Evolutionary conservation across 805 yeast genomes (phyloP), one percentile per base, ranked within the genome.

Genomic region (Cyberlindnera mississippiensis): DNA sequence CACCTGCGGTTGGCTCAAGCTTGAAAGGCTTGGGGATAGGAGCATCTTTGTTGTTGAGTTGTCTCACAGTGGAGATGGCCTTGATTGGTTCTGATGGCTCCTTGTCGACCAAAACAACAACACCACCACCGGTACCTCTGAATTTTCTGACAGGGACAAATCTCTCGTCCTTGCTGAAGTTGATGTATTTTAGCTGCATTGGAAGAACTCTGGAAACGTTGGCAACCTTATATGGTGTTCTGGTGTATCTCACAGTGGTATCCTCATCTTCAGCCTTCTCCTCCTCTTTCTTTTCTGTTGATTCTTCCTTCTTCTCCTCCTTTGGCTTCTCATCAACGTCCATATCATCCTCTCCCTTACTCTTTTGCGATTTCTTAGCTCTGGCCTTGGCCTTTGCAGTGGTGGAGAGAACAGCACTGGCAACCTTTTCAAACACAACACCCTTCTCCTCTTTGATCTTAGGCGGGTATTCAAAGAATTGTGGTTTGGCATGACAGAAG

Each of bases 351-450:
- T 73, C 75, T 54, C 72, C 68, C 57, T 74, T 73, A 51, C 71
- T 70, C 33, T 73, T 74, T 48, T 69, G 69, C 31, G 72, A 69
- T 67, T 78, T 79, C 69, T 78, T 82, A 19, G 95, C 96, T 62
- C 97, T 81, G 27, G 91, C 93, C 63, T 85, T 87, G n/a, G 96
- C 96, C 62, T 82, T 83, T 14, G 82, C 87, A 2, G 99, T 91
- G 1, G 97, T 91, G 2, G 97, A 89, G 42, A 93, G 73, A 13
- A 93, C 96, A 3, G 97, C 99, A 32, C 96, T 86, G 2, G 89
- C 85, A 37, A 89, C 76, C 68, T 86, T 89, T 61, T 88, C 97
- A 4, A 90, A 87, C 40, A 82, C 88, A 59, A 86, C 85, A 51
- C 79, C 85, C 47, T 81, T 80, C 35, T 80, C 76, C 54, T 81